Evolutionary conservation across 225 moss, liverwort and hornwort genomes (phyloP).

Genomic region (Pseudoscleropodium purum): DNA sequence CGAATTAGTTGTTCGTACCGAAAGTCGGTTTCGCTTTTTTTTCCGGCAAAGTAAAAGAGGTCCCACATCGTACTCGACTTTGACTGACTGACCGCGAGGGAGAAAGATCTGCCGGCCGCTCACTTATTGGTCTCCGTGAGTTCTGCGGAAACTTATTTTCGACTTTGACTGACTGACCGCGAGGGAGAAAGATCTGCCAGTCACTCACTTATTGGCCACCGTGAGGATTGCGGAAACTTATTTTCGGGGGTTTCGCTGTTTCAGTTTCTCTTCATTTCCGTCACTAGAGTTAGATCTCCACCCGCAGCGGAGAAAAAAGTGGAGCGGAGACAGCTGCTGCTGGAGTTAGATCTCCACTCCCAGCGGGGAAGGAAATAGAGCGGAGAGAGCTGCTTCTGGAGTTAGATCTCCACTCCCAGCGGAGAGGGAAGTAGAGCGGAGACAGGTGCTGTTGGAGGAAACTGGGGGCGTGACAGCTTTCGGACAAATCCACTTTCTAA

Average conservation of each 20-base stretch:
- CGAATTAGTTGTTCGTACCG: not conserved
- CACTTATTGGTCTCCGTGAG: not conserved
- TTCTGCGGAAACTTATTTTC: not conserved
- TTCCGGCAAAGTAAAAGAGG: not conserved
- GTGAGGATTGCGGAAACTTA: not conserved
- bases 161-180: not conserved
- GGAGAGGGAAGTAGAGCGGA: not conserved
- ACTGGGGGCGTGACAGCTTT: not conserved
- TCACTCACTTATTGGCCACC: not conserved
- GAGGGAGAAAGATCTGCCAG: not conserved
- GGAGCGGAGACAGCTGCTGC: not conserved
- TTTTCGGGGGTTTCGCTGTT: not conserved
- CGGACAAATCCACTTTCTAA: not conserved
- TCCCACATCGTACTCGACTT: constrained; percentile 13
- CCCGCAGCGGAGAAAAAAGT: not conserved
- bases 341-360: not conserved
- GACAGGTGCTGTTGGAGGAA: not conserved
- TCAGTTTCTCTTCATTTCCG: not conserved
- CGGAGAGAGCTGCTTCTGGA: not conserved
- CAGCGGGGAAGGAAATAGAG: not conserved
- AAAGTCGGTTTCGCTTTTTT: not conserved
- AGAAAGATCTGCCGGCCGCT: constrained; percentile 2
- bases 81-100: not conserved
- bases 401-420: not conserved
- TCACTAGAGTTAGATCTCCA: not conserved